phyloP scores from a whole-genome alignment of 176 grass and related monocot genomes.

The Puccinellia tenuiflora region DNA sequence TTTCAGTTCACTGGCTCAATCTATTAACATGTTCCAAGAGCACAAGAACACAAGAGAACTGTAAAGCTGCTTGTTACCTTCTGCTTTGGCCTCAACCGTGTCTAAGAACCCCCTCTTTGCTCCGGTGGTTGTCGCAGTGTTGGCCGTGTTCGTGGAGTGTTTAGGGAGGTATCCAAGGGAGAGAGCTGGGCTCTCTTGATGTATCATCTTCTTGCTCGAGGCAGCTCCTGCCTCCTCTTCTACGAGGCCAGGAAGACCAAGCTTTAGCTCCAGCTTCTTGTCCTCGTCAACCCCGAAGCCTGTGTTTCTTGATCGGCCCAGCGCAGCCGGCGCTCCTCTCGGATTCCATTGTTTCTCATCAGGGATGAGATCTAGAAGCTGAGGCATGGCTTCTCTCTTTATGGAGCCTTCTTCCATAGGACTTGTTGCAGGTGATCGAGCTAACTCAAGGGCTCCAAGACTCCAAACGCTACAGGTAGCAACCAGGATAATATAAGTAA shows the following conservation, averaged over 20 bases:
- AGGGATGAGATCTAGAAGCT: conserved; percentile 76
- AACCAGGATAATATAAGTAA: background rate
- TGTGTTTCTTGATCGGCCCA: conserved; percentile 13
- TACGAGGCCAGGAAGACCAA: conserved; percentile 63
- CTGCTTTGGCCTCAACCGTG: conserved; percentile 37
- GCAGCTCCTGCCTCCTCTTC: conserved; percentile 6
- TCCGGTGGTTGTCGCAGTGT: conserved; percentile 30
- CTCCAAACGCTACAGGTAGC: background rate
- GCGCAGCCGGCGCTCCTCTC: conserved; percentile 4
- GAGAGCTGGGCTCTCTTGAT: conserved; percentile 39
- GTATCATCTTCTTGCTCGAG: conserved; percentile 17
- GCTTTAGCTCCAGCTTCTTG: conserved; percentile 72
- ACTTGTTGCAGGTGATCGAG: conserved; percentile 18
- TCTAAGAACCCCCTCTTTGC: conserved; percentile 63
- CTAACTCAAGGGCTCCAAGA: conserved; percentile 17
- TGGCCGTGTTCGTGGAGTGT: background rate
- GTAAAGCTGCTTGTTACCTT: conserved; percentile 49
- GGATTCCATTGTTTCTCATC: conserved; percentile 53
- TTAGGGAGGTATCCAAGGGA: conserved; percentile 51
- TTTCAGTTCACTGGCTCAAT: conserved; percentile 14
- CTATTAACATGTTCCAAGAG: conserved; percentile 24
- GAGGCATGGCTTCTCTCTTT: conserved; percentile 35
- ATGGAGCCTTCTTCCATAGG: conserved; percentile 56
- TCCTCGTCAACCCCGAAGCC: conserved; percentile 47
- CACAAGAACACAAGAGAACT: background rate